Evolutionary conservation across 2,329 filamentous ascomycete genomes (phyloP).

Genomic region (Cladobotryum mycophilum): DNA sequence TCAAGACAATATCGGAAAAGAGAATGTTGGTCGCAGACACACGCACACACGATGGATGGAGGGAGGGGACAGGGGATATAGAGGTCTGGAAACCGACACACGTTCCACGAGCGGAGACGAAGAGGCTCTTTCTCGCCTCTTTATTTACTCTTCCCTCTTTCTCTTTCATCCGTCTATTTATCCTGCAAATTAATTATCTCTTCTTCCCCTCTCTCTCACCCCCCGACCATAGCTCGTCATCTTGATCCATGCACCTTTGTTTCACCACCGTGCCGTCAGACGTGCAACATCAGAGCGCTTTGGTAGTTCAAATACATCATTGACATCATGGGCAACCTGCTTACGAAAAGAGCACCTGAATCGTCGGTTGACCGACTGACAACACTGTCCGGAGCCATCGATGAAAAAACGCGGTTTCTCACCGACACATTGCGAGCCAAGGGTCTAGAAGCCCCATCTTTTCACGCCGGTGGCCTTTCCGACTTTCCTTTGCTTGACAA

Average conservation of each 20-base stretch:
- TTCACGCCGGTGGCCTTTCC: constrained; percentile 13
- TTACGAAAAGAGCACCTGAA: neutral
- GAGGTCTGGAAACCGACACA: neutral
- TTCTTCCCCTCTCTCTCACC: neutral
- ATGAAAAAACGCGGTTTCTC: constrained; percentile 15
- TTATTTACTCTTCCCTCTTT: neutral
- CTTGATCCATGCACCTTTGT: neutral
- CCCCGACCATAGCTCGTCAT: neutral
- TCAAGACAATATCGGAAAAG: neutral
- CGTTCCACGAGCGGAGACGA: neutral
- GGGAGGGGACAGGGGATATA: neutral
- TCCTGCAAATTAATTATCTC: neutral
- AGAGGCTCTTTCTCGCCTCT: neutral
- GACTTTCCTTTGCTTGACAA: constrained; percentile 15
- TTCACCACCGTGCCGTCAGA: neutral
- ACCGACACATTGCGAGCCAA: constrained; percentile 13
- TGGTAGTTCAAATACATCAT: neutral
- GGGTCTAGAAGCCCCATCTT: constrained; percentile 17
- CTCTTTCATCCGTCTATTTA: neutral
- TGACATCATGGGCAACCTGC: constrained; percentile 4
- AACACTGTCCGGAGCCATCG: constrained; percentile 13
- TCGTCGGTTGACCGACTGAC: constrained; percentile 15
- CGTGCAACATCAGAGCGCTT: neutral
- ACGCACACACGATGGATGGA: neutral
- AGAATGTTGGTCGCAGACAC: neutral